phyloP scores from a whole-genome alignment of 768 basidiomycete species.

The Mycena metata region DNA sequence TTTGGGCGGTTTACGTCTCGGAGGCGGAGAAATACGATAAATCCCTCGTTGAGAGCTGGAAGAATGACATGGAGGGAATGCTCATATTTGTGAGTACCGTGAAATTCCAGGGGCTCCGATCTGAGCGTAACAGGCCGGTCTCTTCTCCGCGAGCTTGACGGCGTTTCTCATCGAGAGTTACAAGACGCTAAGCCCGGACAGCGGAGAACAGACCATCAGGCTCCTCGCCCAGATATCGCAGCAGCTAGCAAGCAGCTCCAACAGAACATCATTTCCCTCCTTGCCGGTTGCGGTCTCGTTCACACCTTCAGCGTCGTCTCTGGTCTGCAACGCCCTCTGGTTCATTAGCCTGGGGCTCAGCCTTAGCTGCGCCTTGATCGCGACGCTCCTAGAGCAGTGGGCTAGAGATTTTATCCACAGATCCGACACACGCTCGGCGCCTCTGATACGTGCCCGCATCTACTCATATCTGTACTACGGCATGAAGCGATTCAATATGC shows the following conservation, averaged over 20 bases:
- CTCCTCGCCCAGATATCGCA: constrained; percentile 6
- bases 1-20: constrained; percentile 7
- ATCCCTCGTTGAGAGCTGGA: too few species aligned
- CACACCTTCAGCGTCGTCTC: neutral
- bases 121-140: constrained; percentile 4
- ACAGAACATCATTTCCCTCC: neutral
- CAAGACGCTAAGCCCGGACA: neutral
- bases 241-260: neutral
- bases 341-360: constrained; percentile 24
- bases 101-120: neutral
- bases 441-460: constrained; percentile 2
- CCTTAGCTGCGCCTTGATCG: constrained; percentile 14
- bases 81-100: constrained; percentile 13
- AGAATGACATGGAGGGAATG: too few species aligned
- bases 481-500: constrained; percentile 18
- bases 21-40: too few species aligned
- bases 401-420: constrained; percentile 5
- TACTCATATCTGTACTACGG: constrained; percentile 19
- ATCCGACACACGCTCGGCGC: neutral
- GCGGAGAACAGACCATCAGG: neutral
- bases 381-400: constrained; percentile 19
- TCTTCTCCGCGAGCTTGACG: constrained; percentile 25
- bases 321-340: constrained; percentile 12
- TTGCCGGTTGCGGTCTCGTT: neutral
- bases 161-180: constrained; percentile 27